Conservation (phyloP, 139 green algal species). For the Volvox africanus region DNA sequence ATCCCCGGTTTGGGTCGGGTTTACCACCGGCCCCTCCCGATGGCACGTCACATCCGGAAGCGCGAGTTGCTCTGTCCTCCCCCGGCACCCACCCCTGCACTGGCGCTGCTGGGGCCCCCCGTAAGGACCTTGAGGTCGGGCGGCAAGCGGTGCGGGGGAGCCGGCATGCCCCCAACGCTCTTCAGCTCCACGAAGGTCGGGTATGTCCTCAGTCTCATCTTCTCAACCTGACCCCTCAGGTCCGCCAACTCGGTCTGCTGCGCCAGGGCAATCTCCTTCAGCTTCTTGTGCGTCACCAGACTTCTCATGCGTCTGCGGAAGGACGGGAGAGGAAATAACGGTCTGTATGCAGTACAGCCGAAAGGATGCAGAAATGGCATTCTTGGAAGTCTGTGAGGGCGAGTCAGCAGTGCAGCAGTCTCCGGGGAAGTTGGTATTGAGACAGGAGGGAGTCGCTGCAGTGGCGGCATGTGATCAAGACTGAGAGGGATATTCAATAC, state of each 20-base stretch:
- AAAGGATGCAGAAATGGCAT: not conserved
- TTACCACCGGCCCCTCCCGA: too few species aligned
- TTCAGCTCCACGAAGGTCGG: slow-evolving; percentile 66
- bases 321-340: not conserved
- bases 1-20: too few species aligned
- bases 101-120: slow-evolving; percentile 14
- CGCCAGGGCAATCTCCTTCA: slow-evolving; percentile 73
- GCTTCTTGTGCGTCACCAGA: slow-evolving; percentile 73
- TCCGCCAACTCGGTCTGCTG: slow-evolving; percentile 68
- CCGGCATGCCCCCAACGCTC: not conserved
- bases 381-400: not conserved
- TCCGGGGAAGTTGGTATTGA: too few species aligned
- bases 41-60: not conserved
- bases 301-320: slow-evolving; percentile 58
- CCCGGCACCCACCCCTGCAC: not conserved
- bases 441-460: too few species aligned
- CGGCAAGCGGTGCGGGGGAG: slow-evolving; percentile 7
- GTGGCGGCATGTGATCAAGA: too few species aligned
- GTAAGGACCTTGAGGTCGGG: slow-evolving; percentile 23
- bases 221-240: slow-evolving; percentile 62
- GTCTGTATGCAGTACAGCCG: not conserved
- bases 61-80: not conserved
- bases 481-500: too few species aligned
- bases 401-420: not conserved
- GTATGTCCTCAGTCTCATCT: slow-evolving; percentile 69